Base-by-base conservation (phyloP, 805 yeast species). In the Saccharomycopsis sp. region DNA sequence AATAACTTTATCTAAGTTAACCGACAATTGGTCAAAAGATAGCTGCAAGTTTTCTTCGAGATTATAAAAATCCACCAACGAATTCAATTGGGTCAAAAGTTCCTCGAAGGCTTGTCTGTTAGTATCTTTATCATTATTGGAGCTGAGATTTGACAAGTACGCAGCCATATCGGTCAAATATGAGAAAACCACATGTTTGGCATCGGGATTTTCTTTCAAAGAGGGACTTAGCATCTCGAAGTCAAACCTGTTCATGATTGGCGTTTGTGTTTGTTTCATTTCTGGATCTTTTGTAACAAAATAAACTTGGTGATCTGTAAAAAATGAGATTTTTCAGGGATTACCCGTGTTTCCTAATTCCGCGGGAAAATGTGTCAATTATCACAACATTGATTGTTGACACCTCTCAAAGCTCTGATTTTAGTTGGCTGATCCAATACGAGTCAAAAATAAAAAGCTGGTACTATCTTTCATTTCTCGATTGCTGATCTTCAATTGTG, bases 41-140 rank as follows among this genome's bases (percentile, higher is more conserved):
- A 36, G 14, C 5, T 28, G 21, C 13, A 40, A 15, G 25, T 44
- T 40, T 18, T 41, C 41, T 8, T 41, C 45, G 4, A 20, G 10
- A 19, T 34, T 38, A 31, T 44, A 41, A 27, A 41, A 41, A 29
- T 44, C 48, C 14, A 40, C 23, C 13, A 44, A 37, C 17, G 15
- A 20, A n/a, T 36, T 34, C 26, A 44, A 34, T 18, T 40, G 31
- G 19, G 32, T 15, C 12, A 37, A 19, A 5, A 36, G 13, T 23
- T 27, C 33, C 17, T 28, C 36, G 37, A 44, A 44, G 6, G 28
- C 31, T 19, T 29, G 14, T 21, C 17, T 34, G 28, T 21, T 33
- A 5, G 14, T 19, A 19, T 42, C 42, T 6, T 15, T 13, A 15
- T 34, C 33, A 15, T 23, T 21, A 10, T 23, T 15, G 37, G 37